Conservation (phyloP, 768 basidiomycete genomes). For the Russula sp. region DNA sequence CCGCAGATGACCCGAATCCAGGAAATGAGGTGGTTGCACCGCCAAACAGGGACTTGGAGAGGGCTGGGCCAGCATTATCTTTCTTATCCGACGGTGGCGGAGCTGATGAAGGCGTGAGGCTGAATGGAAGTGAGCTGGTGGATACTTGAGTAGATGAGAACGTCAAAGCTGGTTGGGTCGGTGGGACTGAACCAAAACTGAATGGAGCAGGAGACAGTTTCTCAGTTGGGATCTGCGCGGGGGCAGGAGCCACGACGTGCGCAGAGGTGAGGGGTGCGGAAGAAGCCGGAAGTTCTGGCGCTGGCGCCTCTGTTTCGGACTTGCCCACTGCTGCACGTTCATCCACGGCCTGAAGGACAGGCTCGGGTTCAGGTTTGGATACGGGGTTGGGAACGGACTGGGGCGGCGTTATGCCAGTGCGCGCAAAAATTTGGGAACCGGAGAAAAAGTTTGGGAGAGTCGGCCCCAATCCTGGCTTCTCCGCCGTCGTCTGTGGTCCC, state of each 20-base stretch:
- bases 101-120: conserved; percentile 4
- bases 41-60: conserved; percentile 6
- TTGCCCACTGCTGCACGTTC: not conserved
- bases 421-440: conserved; percentile 38
- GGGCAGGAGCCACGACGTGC: not conserved
- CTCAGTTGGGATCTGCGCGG: not conserved
- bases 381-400: conserved; percentile 21
- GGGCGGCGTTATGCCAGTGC: conserved; percentile 19
- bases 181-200: not conserved
- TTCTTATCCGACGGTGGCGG: conserved; percentile 5
- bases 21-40: conserved; percentile 6
- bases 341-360: not conserved
- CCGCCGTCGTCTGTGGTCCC: not conserved
- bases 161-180: not conserved
- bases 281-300: not conserved
- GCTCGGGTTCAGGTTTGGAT: not conserved
- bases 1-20: conserved; percentile 12
- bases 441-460: conserved; percentile 61
- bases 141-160: not conserved
- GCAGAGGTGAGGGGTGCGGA: not conserved
- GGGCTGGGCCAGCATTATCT: not conserved
- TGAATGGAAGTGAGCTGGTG: conserved; percentile 12
- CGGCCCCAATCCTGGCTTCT: conserved; percentile 17
- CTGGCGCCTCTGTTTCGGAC: not conserved
- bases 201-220: not conserved